Base-by-base conservation (phyloP, 2,329 filamentous ascomycete genomes). In the Chlorencoelia australis region DNA sequence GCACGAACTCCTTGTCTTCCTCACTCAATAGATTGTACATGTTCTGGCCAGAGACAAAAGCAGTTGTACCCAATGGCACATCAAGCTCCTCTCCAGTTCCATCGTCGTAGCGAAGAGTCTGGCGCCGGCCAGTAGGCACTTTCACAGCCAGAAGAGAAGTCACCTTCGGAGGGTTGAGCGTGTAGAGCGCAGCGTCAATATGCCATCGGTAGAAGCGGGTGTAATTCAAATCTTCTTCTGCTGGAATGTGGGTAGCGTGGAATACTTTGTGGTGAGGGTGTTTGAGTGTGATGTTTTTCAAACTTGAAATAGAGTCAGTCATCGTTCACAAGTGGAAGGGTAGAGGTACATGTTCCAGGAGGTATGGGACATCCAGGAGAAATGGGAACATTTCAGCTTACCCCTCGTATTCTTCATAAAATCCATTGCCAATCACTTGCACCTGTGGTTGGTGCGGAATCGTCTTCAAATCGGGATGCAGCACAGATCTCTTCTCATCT, bases 231-330 rank as follows among this genome's bases (percentile, higher is more conserved):
- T 77, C 73, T n/a, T 75, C 66, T n/a, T 65, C 63, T 1, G 77
- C 61, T 62, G 79, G 69, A 44, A 88, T 73, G 14, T 62, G 54
- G 4, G 73, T 72, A 35, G 73, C 71, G 58, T 88, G 82, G 59
- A 88, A 88, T 1, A 77, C 85, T 40, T 69, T 71, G 63, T 88
- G 83, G 52, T 88, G 82, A 5, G 83, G 82, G 52, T 88, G 83
- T 38, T 71, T 71, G 20, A 88, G 69, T 21, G 64, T 72, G 44
- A 87, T 69, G 53, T 86, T 66, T 46, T 69, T 60, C 7, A 88
- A 62, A n/a, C n/a, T n/a, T n/a, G n/a, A n/a, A n/a, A n/a, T n/a
- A n/a, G n/a, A n/a, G n/a, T n/a, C n/a, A n/a, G n/a, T n/a, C n/a
- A n/a, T n/a, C n/a, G n/a, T n/a, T n/a, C n/a, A n/a, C n/a, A n/a